Base-by-base conservation (phyloP, 495 filamentous ascomycete genomes). In the Penicillium fimorum region DNA sequence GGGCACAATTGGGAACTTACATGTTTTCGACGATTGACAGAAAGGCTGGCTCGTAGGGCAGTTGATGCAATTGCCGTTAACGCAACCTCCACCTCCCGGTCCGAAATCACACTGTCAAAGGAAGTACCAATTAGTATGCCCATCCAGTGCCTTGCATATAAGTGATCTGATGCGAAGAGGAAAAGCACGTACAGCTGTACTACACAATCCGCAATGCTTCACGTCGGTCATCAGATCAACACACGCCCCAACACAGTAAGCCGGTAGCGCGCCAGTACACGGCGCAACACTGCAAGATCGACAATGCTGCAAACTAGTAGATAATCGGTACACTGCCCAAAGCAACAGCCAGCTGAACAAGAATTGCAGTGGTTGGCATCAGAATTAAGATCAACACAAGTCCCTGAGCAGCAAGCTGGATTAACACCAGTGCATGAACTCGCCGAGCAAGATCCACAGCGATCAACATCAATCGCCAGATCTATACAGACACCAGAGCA, bases 161-260 rank as follows among this genome's bases (percentile, higher is more conserved):
- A 3, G 4, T 0, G 44, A 24, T 27, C 6, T 6, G 4, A 2
- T n/a, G 40, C 10, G 13, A 47, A 12, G 8, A 6, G 22, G 45
- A 33, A 35, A 42, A 12, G 3, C 22, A 18, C 24, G 25, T 25
- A 55, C 50, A 24, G 40, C 45, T 20, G 35, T 56, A 47, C 20
- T 30, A 45, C 62, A 64, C n/a, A 58, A 38, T 40, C 62, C 62
- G 29, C 62, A 64, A 33, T 59, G 50, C 10, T n/a, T 45, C 2
- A 54, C 32, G 25, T 42, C 48, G 18, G 24, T 56, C 11, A 45
- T 49, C 2, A 65, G 32, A 52, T 59, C 56, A 7, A 46, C 29
- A 43, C 62, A 61, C 13, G 27, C 41, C 5, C 62, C 58, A 53
- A 25, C 47, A 29, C 62, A 64, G n/a, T 58, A 64, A 37, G 47